These are phyloP conservation scores for Penicillium lividum DNA, from an alignment of 495 filamentous ascomycete species.

Conservation along the genomic window DNA sequence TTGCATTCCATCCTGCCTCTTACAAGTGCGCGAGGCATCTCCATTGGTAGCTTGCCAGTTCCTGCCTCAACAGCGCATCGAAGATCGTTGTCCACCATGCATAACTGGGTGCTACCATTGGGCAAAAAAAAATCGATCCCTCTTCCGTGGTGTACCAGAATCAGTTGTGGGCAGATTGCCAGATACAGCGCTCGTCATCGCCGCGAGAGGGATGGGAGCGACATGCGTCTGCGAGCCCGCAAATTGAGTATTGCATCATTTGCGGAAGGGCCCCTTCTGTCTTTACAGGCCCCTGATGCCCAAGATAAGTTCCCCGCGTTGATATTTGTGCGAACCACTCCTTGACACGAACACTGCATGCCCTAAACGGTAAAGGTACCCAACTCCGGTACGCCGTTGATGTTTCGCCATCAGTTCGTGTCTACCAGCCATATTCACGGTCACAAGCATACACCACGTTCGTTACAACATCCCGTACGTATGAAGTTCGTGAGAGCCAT, in stretches of 20 bases:
- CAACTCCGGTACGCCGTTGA: neutral
- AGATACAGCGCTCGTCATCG: neutral
- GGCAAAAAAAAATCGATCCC: constrained; percentile 1
- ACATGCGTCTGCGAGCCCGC: constrained; percentile 4
- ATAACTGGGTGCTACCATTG: neutral
- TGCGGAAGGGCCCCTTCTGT: neutral
- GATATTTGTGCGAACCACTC: neutral
- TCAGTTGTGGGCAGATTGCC: neutral
- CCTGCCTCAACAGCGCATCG: neutral
- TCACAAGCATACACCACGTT: neutral
- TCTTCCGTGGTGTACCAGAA: constrained; percentile 5
- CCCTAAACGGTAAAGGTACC: neutral
- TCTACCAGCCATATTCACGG: neutral
- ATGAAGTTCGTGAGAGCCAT: neutral
- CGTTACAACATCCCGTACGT: constrained; percentile 1
- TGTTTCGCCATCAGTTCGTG: neutral
- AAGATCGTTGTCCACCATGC: neutral
- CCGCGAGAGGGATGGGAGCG: neutral
- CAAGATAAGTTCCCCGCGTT: constrained; percentile 2
- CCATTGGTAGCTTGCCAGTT: constrained; percentile 4
- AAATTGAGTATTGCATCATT: constrained; percentile 2
- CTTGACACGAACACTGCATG: neutral
- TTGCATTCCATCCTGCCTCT: constrained; percentile 1
- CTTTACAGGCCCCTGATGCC: neutral
- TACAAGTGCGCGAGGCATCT: constrained; percentile 1